Evolutionary conservation across 1,284 basidiomycete genomes (phyloP), one percentile per base, ranked within the genome.

Genomic region (Anthracocystis panici-leucophaei): DNA sequence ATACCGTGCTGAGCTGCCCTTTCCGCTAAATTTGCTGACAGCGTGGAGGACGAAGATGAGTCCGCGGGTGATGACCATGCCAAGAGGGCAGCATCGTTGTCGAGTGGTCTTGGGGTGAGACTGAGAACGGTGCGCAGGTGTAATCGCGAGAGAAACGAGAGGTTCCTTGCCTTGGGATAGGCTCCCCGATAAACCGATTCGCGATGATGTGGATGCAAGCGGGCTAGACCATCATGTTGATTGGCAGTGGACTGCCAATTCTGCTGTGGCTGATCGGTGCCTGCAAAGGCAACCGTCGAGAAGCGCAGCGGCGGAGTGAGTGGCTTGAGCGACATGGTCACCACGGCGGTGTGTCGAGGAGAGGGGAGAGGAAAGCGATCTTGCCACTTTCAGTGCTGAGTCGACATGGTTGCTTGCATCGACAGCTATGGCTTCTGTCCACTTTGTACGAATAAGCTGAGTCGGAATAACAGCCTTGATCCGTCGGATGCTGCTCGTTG

Each of bases 141-240:
- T 31, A 84, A 60, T 8, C 78, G 69, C 6, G 75, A 70, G 25
- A 84, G 81, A 57, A 84, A 84, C 40, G 55, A 75, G 20, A 84
- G 65, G 44, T 84, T 80, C 27, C 83, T 76, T 3, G 68, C 45
- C 57, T 80, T 82, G 5, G 83, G 83, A 50, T 84, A 82, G 1
- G 83, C 76, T 31, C 83, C 83, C n/a, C 81, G 73, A 50, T 84
- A 84, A 46, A 83, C 57, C 2, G 77, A 76, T 38, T 83, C 72
- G 45, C 60, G 64, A 51, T 65, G 63, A 21, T 77, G 64, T 9
- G 65, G 64, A 44, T 73, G 68, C 10, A 45, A 49, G 16, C 68
- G 62, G 35, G 62, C 55, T 10, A 62, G 50, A 2, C 41, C n/a
- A 4, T 18, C 31, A 3, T 54, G 44, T 2, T n/a, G 5, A 0